Evolutionary conservation across 2,329 filamentous ascomycete species (phyloP).

Genomic region (Fusarium hainanense): DNA sequence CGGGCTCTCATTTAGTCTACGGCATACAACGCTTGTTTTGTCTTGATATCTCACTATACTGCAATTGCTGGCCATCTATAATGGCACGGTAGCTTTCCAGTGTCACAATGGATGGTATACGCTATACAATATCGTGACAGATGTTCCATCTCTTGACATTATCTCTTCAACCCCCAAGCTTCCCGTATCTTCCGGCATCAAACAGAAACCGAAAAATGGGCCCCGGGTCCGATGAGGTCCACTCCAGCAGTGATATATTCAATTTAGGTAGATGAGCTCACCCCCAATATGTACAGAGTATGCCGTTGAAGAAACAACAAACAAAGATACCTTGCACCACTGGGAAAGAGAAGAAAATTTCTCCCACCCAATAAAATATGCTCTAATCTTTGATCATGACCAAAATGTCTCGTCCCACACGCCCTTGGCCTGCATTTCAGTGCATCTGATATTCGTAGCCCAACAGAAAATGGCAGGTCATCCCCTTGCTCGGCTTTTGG

Average conservation of each 20-base stretch:
- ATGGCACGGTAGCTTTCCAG: not conserved
- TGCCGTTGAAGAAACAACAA: constrained; percentile 17
- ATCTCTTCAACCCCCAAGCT: not conserved
- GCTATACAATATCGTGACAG: not conserved
- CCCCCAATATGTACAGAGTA: not conserved
- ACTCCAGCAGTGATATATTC: constrained; percentile 13
- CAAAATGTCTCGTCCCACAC: constrained; percentile 42
- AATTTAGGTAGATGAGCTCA: not conserved
- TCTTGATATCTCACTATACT: not conserved
- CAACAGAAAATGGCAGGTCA: constrained; percentile 6
- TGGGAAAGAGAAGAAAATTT: not conserved
- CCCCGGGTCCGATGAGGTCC: constrained; percentile 31
- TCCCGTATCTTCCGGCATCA: constrained; percentile 27
- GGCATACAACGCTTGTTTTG: not conserved
- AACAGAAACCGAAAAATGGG: constrained; percentile 26
- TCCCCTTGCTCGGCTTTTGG: constrained; percentile 38
- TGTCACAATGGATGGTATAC: not conserved
- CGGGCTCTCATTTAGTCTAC: not conserved
- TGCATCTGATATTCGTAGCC: not conserved
- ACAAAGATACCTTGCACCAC: not conserved
- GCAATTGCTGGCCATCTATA: not conserved
- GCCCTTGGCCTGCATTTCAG: constrained; percentile 19
- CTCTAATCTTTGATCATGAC: constrained; percentile 28
- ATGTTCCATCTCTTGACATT: not conserved
- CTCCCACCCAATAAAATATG: not conserved